Percentiles rank a stretch among this genome's conserved stretches.
These are phyloP conservation scores for Claviceps quebecensis DNA, from an alignment of 2,329 filamentous ascomycete genomes.

Conservation along the genomic window DNA sequence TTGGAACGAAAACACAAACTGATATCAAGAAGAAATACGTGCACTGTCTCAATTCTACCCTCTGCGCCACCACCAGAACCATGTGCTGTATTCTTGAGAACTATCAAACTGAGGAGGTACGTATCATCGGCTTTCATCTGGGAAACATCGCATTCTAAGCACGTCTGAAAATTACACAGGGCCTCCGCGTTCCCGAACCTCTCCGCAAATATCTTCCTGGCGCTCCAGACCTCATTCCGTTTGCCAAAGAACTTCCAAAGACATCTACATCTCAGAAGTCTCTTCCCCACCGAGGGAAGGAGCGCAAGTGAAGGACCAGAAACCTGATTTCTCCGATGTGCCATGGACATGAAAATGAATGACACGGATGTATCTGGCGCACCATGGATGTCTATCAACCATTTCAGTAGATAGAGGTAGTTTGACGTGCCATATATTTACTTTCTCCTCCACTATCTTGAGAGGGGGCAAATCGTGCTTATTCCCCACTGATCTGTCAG, in stretches of 20 bases:
- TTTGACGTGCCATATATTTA: no score
- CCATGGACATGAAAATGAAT: background rate
- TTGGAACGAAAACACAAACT: constrained; percentile 73
- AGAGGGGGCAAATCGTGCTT: no score
- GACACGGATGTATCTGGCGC: background rate
- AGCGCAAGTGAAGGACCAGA: constrained; percentile 9
- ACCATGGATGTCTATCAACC: no score
- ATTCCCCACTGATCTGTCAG: no score
- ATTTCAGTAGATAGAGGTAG: no score
- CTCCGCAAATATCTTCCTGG: constrained; percentile 85
- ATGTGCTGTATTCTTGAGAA: constrained; percentile 94
- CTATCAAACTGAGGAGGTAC: constrained; percentile 75
- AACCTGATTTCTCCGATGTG: background rate
- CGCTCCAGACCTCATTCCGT: constrained; percentile 78
- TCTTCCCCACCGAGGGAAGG: constrained; percentile 18
- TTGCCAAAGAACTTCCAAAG: constrained; percentile 72
- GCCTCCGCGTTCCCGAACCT: constrained; percentile 66
- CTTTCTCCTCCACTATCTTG: no score
- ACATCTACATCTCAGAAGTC: constrained; percentile 30
- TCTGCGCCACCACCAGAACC: constrained; percentile 82
- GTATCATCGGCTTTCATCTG: background rate
- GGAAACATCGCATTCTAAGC: background rate
- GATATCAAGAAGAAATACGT: constrained; percentile 83
- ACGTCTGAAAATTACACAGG: constrained; percentile 26
- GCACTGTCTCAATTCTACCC: constrained; percentile 78